Evolutionary conservation across 495 filamentous ascomycete genomes (phyloP).

Genomic region (Lasiosphaeria ovina): DNA sequence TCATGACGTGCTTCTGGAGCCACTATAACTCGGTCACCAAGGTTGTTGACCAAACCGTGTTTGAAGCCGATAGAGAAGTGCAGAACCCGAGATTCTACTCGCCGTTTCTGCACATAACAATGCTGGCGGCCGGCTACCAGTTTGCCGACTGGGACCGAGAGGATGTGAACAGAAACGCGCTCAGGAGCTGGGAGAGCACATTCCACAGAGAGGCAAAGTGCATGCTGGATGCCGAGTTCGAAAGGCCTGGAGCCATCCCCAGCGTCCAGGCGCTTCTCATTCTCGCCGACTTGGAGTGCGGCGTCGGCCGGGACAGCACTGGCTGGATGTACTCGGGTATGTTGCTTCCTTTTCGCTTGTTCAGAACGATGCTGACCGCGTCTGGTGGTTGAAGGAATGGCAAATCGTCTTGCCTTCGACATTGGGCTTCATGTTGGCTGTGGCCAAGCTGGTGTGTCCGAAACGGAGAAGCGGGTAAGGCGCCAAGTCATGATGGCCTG

Average conservation of each 20-base stretch:
- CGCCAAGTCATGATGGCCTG: conserved; percentile 49
- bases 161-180: conserved; percentile 46
- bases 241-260: conserved; percentile 48
- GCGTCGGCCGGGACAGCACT: conserved; percentile 48
- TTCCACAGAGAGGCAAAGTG: conserved; percentile 53
- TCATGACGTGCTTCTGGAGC: conserved; percentile 54
- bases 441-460: conserved; percentile 32
- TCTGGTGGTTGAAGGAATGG: conserved; percentile 30
- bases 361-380: conserved; percentile 11
- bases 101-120: conserved; percentile 50
- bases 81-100: conserved; percentile 48
- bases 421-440: conserved; percentile 50
- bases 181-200: conserved; percentile 49
- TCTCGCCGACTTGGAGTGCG: conserved; percentile 52
- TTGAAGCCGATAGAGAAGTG: conserved; percentile 47
- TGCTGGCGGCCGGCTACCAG: conserved; percentile 51
- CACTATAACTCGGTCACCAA: conserved; percentile 47
- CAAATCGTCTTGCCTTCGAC: conserved; percentile 50
- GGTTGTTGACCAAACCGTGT: conserved; percentile 47
- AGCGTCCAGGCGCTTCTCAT: conserved; percentile 51
- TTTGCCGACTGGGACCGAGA: conserved; percentile 47
- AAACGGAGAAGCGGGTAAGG: conserved; percentile 42
- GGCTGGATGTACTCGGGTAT: conserved; percentile 54
- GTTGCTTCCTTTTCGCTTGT: background rate
- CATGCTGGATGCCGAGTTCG: conserved; percentile 51